Evolutionary conservation across 495 filamentous ascomycete genomes (phyloP), one percentile per base, ranked within the genome.

Genomic region (Neurospora sp.): DNA sequence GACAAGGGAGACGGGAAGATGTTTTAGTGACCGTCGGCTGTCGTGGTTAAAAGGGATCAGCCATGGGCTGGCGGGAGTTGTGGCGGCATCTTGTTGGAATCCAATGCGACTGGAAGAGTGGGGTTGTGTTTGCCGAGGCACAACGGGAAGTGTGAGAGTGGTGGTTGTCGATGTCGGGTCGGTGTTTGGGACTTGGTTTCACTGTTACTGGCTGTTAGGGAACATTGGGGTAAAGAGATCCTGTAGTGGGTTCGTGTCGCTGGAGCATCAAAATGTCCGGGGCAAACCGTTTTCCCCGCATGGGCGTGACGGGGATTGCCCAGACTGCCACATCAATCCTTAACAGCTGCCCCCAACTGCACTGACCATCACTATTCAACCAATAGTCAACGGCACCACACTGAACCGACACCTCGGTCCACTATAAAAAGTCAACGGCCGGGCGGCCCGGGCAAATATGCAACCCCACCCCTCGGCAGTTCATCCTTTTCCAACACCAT

Each of bases 121-220:
- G 75, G 74, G 76, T 71, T n/a, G 59, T 40, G 71, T 70, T 77
- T 77, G 74, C 76, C 76, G 73, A 75, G 76, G 76, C 76, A 77
- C 76, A 74, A 19, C 40, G 5, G 40, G 15, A 42, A 69, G 54
- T 70, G 37, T 17, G 21, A 34, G 59, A n/a, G 19, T 66, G 59
- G 36, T n/a, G 11, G 48, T 34, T 19, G 13, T 38, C 62, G 21
- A 28, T 37, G 36, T 38, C 37, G 62, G 39, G 37, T 38, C 24
- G 54, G 54, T 62, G 24, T 62, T 62, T 62, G 24, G 48, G 2
- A 6, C 11, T 28, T 28, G 24, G 48, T 31, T 59, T 24, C 45
- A n/a, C 24, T 59, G 54, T 62, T 62, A 62, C 54, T 62, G 54
- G 54, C 54, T 66, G 54, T 66, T 66, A 66, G 28, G 6, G 28